Base-by-base conservation (phyloP, 306 rosid species). In the Prunus mume region DNA sequence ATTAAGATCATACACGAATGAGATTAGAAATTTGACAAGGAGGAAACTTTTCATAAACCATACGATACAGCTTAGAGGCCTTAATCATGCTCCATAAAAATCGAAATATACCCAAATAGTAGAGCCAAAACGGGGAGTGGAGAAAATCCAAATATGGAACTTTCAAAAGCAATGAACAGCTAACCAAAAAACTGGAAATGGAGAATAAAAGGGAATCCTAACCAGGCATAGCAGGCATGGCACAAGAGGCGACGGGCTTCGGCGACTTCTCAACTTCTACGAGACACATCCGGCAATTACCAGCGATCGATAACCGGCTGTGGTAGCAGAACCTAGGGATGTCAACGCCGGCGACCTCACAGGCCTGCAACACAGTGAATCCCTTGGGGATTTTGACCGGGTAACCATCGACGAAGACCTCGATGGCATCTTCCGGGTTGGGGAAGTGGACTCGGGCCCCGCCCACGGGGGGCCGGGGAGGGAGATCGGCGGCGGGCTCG, bases 251-350 rank as follows among this genome's bases (percentile, higher is more conserved):
- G 58, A 95, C 99, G 38, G 99, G 99, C 85, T 95, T 95, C 43
- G 99, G 99, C 2, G 99, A 92, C 85, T 95, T 95, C 97, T 95
- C 99, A 24, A 95, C 99, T 91, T 92, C 99, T 63, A 95, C 99
- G 46, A 95, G 97, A 65, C 99, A 95, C 99, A 95, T 95, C 22
- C 99, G 97, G 85, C 99, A 95, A 72, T 95, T 95, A 0, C 97
- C 97, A 15, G 99, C 99, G 30, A 95, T 95, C 10, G 97, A 92
- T 12, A 95, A 88, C 1, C 97, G 86, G 78, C 91, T 95, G 67
- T 95, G 99, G 69, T 95, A 95, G 83, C 99, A 95, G 65, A 92
- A 95, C 0, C 99, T 83, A 28, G 99, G 99, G 34, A 95, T 95
- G 27, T 95, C 99, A 20, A 92, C 92, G 52, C 99, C 99, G 12